Percentiles rank a stretch among this genome's conserved stretches.
Conservation (phyloP, 1,139 yeast species). For the Spencermartinsiella ligniputridi region DNA sequence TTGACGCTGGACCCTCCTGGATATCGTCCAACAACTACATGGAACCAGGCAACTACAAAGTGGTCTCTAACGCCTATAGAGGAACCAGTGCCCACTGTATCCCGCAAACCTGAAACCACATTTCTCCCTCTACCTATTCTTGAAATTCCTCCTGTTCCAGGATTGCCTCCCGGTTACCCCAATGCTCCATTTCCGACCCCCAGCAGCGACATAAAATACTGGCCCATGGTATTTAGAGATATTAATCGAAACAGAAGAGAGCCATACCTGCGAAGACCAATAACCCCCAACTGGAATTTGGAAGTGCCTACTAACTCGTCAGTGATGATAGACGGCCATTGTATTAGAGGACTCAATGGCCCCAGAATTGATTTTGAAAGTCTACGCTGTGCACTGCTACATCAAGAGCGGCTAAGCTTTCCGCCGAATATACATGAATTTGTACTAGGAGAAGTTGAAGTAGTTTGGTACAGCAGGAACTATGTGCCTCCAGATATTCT, state of each 20-base stretch:
- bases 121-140: not conserved
- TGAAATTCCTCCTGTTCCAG: not conserved
- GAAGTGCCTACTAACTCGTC: not conserved
- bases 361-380: not conserved
- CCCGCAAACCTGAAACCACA: not conserved
- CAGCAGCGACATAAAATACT: not conserved
- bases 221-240: not conserved
- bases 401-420: not conserved
- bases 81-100: not conserved
- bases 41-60: not conserved
- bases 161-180: not conserved
- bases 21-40: not conserved
- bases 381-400: not conserved
- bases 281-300: not conserved
- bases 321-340: not conserved
- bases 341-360: not conserved
- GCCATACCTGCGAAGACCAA: not conserved
- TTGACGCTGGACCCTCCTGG: not conserved
- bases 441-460: not conserved
- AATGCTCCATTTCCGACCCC: not conserved
- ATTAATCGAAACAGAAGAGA: not conserved
- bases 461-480: not conserved
- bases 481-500: not conserved
- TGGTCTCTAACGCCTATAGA: not conserved
- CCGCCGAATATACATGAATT: not conserved